Evolutionary conservation across 768 basidiomycete species (phyloP).

Genomic region (Trametes cubensis): DNA sequence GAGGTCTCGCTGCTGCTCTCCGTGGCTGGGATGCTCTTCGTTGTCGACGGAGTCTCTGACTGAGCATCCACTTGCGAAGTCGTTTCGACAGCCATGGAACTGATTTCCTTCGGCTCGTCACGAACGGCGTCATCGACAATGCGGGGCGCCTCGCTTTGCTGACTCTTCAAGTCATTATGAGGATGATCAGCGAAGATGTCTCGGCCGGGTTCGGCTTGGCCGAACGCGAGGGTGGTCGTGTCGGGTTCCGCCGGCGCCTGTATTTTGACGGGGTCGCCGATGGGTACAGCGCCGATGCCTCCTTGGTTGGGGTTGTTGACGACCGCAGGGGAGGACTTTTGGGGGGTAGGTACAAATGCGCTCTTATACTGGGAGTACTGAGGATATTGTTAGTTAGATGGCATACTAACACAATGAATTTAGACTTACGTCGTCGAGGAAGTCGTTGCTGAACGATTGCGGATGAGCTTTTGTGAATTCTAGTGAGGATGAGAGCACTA

Average conservation of each 20-base stretch:
- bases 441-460: constrained; percentile 58
- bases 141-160: constrained; percentile 15
- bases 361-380: constrained; percentile 63
- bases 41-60: constrained; percentile 1
- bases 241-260: constrained; percentile 21
- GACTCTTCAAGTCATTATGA: constrained; percentile 53
- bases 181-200: constrained; percentile 68
- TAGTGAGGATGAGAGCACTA: constrained; percentile 1
- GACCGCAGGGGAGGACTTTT: constrained; percentile 45
- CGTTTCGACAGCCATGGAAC: background rate
- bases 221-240: constrained; percentile 46
- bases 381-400: constrained; percentile 6
- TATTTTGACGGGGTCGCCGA: constrained; percentile 9
- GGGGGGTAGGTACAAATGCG: constrained; percentile 41
- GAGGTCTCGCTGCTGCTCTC: background rate
- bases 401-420: background rate
- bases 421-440: constrained; percentile 61
- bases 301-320: constrained; percentile 51
- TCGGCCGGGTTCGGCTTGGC: constrained; percentile 70
- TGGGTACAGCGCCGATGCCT: constrained; percentile 24
- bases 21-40: background rate
- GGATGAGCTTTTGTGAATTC: background rate
- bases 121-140: background rate
- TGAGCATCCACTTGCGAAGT: constrained; percentile 4
- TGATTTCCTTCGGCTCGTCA: constrained; percentile 10